Conservation (phyloP, 140 eudicot genomes). For the Ambrosia hybrid region DNA sequence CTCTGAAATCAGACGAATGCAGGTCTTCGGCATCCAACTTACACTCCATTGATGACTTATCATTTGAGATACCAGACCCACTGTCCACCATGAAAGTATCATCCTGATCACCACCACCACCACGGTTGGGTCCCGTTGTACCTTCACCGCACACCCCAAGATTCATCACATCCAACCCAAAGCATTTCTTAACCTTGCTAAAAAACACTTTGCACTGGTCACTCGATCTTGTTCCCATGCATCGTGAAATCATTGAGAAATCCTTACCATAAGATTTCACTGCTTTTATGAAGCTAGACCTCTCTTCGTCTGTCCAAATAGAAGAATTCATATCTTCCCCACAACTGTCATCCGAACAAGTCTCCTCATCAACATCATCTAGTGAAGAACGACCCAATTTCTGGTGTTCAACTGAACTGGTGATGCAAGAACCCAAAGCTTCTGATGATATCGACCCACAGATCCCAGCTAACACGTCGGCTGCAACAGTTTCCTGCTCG, state of each 20-base stretch:
- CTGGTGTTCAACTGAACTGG: constrained; percentile 67
- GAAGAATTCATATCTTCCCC: constrained; percentile 57
- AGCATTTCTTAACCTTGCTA: constrained; percentile 77
- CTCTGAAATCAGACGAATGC: constrained; percentile 33
- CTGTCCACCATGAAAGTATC: constrained; percentile 66
- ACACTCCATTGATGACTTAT: constrained; percentile 42
- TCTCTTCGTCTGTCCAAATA: constrained; percentile 93
- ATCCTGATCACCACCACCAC: constrained; percentile 65
- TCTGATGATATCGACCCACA: constrained; percentile 89
- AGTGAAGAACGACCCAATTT: constrained; percentile 38
- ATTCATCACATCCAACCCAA: constrained; percentile 61
- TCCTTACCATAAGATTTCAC: constrained; percentile 68
- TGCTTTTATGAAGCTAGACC: constrained; percentile 65
- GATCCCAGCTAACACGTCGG: constrained; percentile 90
- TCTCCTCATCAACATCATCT: constrained; percentile 56
- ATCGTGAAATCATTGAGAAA: constrained; percentile 59
- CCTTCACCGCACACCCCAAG: constrained; percentile 36
- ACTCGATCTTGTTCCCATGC: constrained; percentile 56
- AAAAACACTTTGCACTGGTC: constrained; percentile 76
- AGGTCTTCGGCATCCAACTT: constrained; percentile 52
- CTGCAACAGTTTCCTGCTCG: constrained; percentile 83
- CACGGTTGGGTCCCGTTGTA: constrained; percentile 41
- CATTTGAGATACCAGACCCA: constrained; percentile 48
- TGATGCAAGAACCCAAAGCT: constrained; percentile 87
- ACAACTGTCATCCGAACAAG: constrained; percentile 84